Percentiles rank a stretch among this genome's conserved stretches.
Conservation (phyloP, 1,139 yeast genomes). For the Yamadazyma songkhlaensis region DNA sequence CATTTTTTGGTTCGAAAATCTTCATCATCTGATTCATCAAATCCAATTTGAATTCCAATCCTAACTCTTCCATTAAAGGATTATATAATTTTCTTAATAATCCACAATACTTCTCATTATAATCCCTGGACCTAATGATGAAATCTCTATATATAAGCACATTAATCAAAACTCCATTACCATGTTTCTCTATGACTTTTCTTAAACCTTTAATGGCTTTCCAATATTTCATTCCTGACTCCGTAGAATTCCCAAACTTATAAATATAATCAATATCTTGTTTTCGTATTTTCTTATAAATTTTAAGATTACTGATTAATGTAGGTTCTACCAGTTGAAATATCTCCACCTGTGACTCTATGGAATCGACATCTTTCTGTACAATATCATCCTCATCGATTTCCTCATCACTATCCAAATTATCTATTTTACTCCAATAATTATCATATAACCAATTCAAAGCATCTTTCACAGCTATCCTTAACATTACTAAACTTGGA, state of each 20-base stretch:
- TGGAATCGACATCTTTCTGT: constrained; percentile 13
- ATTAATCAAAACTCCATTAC: constrained; percentile 12
- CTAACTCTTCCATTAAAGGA: constrained; percentile 33
- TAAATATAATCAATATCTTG: constrained; percentile 35
- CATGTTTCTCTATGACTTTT: constrained; percentile 3
- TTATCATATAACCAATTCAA: constrained; percentile 70
- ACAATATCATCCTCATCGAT: constrained; percentile 20
- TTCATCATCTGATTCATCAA: constrained; percentile 6
- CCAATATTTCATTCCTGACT: constrained; percentile 41
- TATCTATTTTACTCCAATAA: constrained; percentile 62
- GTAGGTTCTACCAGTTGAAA: constrained; percentile 4
- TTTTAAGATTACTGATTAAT: constrained; percentile 20
- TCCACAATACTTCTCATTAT: constrained; percentile 21
- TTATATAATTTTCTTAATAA: constrained; percentile 28
- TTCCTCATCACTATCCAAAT: constrained; percentile 22
- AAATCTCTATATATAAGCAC: constrained; percentile 24
- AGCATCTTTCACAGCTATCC: constrained; percentile 59
- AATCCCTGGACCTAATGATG: constrained; percentile 24
- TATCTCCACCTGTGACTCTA: constrained; percentile 5
- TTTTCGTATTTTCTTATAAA: constrained; percentile 42
- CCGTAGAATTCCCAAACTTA: constrained; percentile 39
- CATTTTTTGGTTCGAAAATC: constrained; percentile 7
- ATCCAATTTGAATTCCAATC: constrained; percentile 17
- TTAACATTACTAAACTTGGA: constrained; percentile 67
- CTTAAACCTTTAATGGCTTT: constrained; percentile 24